These are phyloP conservation scores for Capsicum chinense DNA, from an alignment of 257 asterid species.

Conservation along the genomic window DNA sequence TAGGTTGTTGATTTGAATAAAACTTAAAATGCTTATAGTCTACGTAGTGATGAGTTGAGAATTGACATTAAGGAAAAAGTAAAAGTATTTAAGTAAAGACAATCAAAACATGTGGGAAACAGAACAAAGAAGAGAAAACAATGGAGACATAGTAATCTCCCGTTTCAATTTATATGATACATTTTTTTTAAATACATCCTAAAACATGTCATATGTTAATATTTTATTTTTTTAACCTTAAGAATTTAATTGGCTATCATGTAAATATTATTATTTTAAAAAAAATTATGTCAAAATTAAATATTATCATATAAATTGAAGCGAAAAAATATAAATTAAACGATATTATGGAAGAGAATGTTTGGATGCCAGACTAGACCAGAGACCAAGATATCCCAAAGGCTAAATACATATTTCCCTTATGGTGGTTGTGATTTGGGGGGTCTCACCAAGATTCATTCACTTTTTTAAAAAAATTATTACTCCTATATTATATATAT, in stretches of 20 bases:
- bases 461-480: neutral
- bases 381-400: conserved; percentile 2
- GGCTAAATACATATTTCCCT: neutral
- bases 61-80: neutral
- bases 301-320: neutral
- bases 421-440: conserved; percentile 49
- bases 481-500: no score
- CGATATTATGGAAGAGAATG: neutral
- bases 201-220: neutral
- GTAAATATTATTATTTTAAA: no score
- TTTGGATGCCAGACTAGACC: neutral
- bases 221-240: neutral
- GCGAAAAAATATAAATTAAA: neutral
- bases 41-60: neutral
- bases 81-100: neutral
- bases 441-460: conserved; percentile 45
- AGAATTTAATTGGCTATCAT: neutral
- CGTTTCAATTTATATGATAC: no score
- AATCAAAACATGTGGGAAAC: neutral
- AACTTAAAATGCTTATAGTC: conserved; percentile 25
- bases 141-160: neutral
- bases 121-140: neutral
- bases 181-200: neutral
- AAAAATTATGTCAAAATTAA: neutral
- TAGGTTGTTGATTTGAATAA: neutral